A percentile compares a stretch with the other conserved stretches of the same genome.
Evolutionary conservation across 164 flowering plant species (phyloP).

Genomic region (Nymphaea colorata): DNA sequence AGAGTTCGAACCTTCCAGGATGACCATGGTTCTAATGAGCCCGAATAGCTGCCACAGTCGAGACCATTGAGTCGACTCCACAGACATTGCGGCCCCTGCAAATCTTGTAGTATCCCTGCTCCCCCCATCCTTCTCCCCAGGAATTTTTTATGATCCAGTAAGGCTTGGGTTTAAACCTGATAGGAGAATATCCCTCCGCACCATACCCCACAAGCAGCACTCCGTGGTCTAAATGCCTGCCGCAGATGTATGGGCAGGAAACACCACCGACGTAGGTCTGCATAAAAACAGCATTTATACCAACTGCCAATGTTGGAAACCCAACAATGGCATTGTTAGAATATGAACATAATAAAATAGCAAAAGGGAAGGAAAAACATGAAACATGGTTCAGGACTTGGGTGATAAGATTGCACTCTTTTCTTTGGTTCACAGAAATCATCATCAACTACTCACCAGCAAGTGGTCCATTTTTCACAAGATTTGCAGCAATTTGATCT

Average conservation of each 20-base stretch:
- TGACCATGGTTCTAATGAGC: background rate
- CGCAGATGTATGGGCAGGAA: constrained; percentile 84
- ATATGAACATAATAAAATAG: background rate
- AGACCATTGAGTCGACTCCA: constrained; percentile 94
- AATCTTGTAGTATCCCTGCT: constrained; percentile 80
- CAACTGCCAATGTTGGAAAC: constrained; percentile 40
- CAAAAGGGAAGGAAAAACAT: background rate
- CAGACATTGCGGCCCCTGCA: constrained; percentile 84
- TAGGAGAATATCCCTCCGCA: constrained; percentile 53
- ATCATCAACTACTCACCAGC: constrained; percentile 34
- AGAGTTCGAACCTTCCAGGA: background rate
- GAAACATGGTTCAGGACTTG: background rate
- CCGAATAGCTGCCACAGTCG: constrained; percentile 39
- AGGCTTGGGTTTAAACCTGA: constrained; percentile 72
- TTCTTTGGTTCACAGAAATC: background rate
- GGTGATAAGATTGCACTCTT: background rate
- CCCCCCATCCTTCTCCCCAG: constrained; percentile 95
- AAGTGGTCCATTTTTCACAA: constrained; percentile 90
- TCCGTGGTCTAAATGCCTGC: constrained; percentile 61
- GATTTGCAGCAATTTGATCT: constrained; percentile 93
- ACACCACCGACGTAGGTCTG: constrained; percentile 87
- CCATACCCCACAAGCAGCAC: constrained; percentile 89
- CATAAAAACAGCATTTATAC: constrained; percentile 89
- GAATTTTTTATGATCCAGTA: constrained; percentile 96
- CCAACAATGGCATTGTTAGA: constrained; percentile 1